Evolutionary conservation across 345 rosid species (phyloP).

Genomic region (Populus pruinosa): DNA sequence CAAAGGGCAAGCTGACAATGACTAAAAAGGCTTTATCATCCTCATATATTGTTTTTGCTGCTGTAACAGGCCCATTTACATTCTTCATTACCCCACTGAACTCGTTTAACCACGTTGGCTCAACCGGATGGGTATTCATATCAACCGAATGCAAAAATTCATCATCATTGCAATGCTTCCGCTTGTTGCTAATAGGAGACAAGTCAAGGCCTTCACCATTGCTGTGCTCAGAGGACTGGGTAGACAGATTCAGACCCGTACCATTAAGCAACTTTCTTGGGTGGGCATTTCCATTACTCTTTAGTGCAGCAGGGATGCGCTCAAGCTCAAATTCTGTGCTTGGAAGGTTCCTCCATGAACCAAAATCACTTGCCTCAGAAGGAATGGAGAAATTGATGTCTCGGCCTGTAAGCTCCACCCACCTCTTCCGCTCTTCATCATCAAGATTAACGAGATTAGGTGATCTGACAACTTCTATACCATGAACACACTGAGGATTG

Average conservation of each 20-base stretch:
- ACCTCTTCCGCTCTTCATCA: constrained; percentile 86
- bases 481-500: constrained; percentile 94
- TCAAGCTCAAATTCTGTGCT: constrained; percentile 92
- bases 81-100: constrained; percentile 85
- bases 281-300: constrained; percentile 35
- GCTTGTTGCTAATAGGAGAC: constrained; percentile 61
- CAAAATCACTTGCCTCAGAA: constrained; percentile 80
- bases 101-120: constrained; percentile 70
- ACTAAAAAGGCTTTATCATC: constrained; percentile 70
- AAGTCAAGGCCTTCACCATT: constrained; percentile 66
- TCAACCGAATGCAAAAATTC: constrained; percentile 56
- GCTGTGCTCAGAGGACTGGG: constrained; percentile 55
- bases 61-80: constrained; percentile 79
- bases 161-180: constrained; percentile 60
- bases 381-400: constrained; percentile 77
- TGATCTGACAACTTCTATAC: constrained; percentile 68
- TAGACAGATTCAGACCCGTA: constrained; percentile 72
- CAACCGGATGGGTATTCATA: constrained; percentile 58
- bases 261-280: constrained; percentile 80
- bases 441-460: constrained; percentile 72
- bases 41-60: constrained; percentile 77
- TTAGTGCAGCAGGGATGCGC: constrained; percentile 44
- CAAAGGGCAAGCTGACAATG: constrained; percentile 70
- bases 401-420: constrained; percentile 90
- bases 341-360: constrained; percentile 92